Conservation (phyloP, 768 basidiomycete species). For the Rhodotorula diobovata region DNA sequence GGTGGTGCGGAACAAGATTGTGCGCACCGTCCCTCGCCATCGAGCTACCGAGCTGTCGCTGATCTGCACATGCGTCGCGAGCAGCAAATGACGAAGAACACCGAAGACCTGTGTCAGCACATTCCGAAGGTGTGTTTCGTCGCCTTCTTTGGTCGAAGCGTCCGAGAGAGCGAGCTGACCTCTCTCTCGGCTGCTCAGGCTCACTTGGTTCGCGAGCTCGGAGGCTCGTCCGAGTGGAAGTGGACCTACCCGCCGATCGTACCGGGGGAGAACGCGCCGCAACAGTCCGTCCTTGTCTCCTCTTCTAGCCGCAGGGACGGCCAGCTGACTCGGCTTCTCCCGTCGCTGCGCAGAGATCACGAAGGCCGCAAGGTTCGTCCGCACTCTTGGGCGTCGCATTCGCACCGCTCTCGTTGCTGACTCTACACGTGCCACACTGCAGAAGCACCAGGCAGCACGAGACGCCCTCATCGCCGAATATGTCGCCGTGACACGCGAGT, state of each 20-base stretch:
- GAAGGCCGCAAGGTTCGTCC: conserved; percentile 13
- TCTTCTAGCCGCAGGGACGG: too few relatives aligned
- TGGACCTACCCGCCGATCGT: conserved; percentile 40
- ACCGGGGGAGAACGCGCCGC: conserved; percentile 36
- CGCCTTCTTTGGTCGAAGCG: background rate
- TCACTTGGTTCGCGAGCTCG: conserved; percentile 39
- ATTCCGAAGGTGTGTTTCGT: conserved; percentile 11
- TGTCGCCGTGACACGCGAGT: conserved; percentile 27
- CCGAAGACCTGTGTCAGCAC: conserved; percentile 20
- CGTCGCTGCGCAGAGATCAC: background rate
- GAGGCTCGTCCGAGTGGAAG: conserved; percentile 34
- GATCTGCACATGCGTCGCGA: background rate
- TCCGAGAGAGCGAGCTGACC: background rate
- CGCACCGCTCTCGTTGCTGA: background rate
- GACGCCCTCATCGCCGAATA: conserved; percentile 31
- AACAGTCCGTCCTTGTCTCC: conserved; percentile 2
- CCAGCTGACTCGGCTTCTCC: background rate
- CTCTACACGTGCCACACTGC: background rate
- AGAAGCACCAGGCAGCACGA: conserved; percentile 11
- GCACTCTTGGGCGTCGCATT: background rate
- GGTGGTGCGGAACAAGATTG: conserved; percentile 41
- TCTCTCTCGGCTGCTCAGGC: background rate
- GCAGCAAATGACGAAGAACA: conserved; percentile 34
- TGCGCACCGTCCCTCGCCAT: background rate
- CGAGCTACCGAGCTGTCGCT: too few relatives aligned